Base-by-base conservation (phyloP, 208 protist genomes). In the Trypanosoma avium region DNA sequence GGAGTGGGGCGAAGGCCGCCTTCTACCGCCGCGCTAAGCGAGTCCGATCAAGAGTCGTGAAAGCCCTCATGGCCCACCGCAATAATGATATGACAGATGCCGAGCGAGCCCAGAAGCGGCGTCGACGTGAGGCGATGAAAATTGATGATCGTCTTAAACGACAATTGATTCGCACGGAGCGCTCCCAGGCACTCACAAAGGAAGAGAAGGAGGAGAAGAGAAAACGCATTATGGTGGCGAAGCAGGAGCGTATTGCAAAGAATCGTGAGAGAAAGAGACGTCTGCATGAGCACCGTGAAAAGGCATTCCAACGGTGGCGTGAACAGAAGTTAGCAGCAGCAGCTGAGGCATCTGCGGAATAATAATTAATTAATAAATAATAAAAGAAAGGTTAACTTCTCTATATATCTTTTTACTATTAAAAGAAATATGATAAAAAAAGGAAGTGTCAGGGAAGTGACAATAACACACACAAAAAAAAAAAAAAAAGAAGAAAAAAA, bases 171-270 rank as follows among this genome's bases (percentile, higher is more conserved):
- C 84, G 84, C 35, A 33, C 62, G 73, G 50, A 58, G 59, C 17
- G 49, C 30, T 56, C 75, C 19, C 35, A 77, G 43, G 40, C 63
- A 0, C 84, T 95, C 17, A 90, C 86, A 15, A 90, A 93, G 60
- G 90, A 93, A 68, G 90, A 95, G 61, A 77, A 77, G 10, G 82
- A 93, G 54, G 84, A 90, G 69, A 88, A 86, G 65, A 81, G 90
- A 22, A 85, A 86, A 68, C 71, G 61, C 53, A 84, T 93, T 22
- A 69, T 90, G 66, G 60, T 83, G 43, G 90, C 90, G 19, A 95
- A 95, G 70, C 86, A 95, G 63, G 80, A 91, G 49, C 86, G 90
- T 56, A 93, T 95, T 64, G 84, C 82, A 33, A 89, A 90, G 71
- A 95, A 95, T 65, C 78, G 82, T 27, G 84, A 91, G 55, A 75